Base-by-base conservation (phyloP, 345 rosid genomes). In the Microcos paniculata region DNA sequence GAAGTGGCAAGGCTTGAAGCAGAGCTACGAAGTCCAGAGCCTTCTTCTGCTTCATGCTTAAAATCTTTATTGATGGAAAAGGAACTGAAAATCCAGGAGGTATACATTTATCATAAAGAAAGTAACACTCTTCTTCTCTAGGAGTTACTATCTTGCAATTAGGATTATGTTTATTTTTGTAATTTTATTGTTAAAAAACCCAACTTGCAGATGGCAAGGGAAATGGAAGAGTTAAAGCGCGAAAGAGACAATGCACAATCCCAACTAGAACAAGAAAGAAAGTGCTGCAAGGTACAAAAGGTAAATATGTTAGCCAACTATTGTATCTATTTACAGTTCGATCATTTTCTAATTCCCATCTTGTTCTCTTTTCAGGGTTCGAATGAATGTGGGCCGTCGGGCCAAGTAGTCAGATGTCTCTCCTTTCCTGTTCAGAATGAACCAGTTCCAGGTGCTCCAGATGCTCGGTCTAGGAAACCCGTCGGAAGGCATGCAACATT, bases 1-100 rank as follows among this genome's bases (percentile, higher is more conserved):
- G 95, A 94, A 87, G 95, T 94, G 70, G 98, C 97, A 62, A 91
- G 97, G 82, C 97, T 94, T 70, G 98, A 91, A 81, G 92, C 97
- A 78, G 94, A 88, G 84, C 85, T 94, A 72, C 87, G 82, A 83
- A 90, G 88, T 80, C 98, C 98, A 40, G 94, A 87, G 80, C 65
- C 90, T 52, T 83, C 88, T 64, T 85, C 96, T 43, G 83, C 88
- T 71, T 84, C 94, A 53, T 82, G 80, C 82, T 82, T 94, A 45
- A 89, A 83, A 51, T 86, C 89, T 43, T 79, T 92, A 70, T 74
- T 92, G 73, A 45, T 81, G 66, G 89, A 92, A 82, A 94, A 88
- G 86, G 92, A 92, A 53, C 53, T 82, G 85, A 90, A 88, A 87
- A 94, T 92, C 77, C 87, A 86, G 76, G 83, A 90, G 95, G 99